Base-by-base conservation (phyloP, 306 rosid species). In the Fragaria ananassa region DNA sequence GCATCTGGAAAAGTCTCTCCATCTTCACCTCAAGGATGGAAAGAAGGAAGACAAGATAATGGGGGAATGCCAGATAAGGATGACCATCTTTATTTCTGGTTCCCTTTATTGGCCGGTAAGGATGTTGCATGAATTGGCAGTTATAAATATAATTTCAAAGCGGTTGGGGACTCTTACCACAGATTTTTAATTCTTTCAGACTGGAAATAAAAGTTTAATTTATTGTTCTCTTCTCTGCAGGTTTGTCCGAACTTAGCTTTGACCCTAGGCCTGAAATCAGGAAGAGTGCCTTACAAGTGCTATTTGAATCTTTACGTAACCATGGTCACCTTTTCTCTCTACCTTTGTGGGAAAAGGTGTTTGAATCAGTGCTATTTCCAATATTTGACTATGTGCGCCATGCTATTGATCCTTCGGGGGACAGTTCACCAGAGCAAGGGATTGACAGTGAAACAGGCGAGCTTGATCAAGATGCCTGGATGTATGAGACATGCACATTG, bases 401-500 rank as follows among this genome's bases (percentile, higher is more conserved):
- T 87, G 88, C 97, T 75, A 92, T 96, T 76, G 99, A 96, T 84
- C 99, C 99, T 79, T 87, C 99, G 19, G 96, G 91, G 64, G 88
- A 83, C 78, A 83, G 72, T 76, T 70, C 87, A 65, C 89, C 81
- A 0, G 91, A 74, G 53, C 84, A 89, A 80, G 97, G 88, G 83
- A 68, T 45, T 58, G 89, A 83, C 73, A 50, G 78, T 46, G 89
- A 83, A 53, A 31, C 68, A 5, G 91, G 88, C 49, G 99, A 96
- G 79, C 90, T 89, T 85, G 96, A 92, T 83, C 98, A 92, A 74
- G 98, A 92, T 83, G 89, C 93, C 39, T 96, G 99, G 99, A 87
- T 96, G 74, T 96, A 92, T 3, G 98, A 96, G 91, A 96, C 99
- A 45, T 96, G 99, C 91, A 96, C 99, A n/a, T 81, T 96, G 88